Percentiles rank a stretch among this genome's conserved stretches.
phyloP scores from a whole-genome alignment of 805 yeast species.

The Lachancea sp. region DNA sequence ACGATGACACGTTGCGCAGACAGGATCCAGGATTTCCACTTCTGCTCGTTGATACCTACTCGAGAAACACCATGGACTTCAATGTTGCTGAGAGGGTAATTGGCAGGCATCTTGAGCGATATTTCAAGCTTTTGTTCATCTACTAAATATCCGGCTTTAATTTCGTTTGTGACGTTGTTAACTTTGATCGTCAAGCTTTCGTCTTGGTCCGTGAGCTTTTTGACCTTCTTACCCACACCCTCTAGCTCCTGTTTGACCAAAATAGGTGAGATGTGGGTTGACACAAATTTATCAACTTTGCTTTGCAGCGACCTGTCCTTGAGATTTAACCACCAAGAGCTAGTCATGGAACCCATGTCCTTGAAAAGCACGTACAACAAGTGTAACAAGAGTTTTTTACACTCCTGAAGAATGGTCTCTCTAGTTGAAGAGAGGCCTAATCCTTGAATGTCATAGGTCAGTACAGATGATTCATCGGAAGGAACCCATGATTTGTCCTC shows the following conservation, averaged over 20 bases:
- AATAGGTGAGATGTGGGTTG: slow-evolving; percentile 54
- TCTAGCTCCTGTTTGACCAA: slow-evolving; percentile 53
- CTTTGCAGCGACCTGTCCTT: slow-evolving; percentile 60
- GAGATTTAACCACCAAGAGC: slow-evolving; percentile 61
- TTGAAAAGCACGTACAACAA: slow-evolving; percentile 24
- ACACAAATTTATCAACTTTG: slow-evolving; percentile 56
- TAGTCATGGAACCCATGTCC: slow-evolving; percentile 29
- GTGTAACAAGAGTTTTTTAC: slow-evolving; percentile 25
- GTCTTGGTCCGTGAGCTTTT: slow-evolving; percentile 31
- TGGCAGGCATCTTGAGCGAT: slow-evolving; percentile 61
- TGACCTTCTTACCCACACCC: slow-evolving; percentile 41
- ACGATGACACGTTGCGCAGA: slow-evolving; percentile 82
- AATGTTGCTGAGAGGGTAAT: slow-evolving; percentile 74
- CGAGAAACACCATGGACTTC: slow-evolving; percentile 70
- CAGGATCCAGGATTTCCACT: slow-evolving; percentile 92
- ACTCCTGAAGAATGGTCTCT: slow-evolving; percentile 26
- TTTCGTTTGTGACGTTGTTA: slow-evolving; percentile 55
- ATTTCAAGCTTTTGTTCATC: slow-evolving; percentile 87
- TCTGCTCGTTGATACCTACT: slow-evolving; percentile 83
- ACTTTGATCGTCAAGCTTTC: slow-evolving; percentile 50
- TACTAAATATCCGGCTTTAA: slow-evolving; percentile 64
- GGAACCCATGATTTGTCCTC: slow-evolving; percentile 25
- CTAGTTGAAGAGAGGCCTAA: slow-evolving; percentile 21
- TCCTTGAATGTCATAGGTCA: slow-evolving; percentile 16
- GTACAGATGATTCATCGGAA: slow-evolving; percentile 21